These are phyloP conservation scores for Phytophthora pistaciae DNA, from an alignment of 352 stramenopile genomes.

Conservation along the genomic window DNA sequence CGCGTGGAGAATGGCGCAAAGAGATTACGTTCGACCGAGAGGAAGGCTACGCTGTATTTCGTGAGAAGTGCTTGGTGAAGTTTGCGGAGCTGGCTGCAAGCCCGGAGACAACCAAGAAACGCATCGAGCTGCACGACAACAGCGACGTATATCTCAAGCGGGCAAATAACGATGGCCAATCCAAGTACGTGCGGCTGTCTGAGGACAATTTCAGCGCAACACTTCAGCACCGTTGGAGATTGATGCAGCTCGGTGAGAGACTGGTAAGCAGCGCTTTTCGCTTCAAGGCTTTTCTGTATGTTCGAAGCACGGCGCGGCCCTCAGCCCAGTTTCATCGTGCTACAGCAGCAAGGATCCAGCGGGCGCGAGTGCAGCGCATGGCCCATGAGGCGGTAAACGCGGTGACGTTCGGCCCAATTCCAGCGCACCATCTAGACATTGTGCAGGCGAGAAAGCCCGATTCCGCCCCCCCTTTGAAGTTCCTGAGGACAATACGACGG, in stretches of 20 bases:
- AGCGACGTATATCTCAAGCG: conserved; percentile 1
- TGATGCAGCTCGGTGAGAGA: neutral
- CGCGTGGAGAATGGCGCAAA: conserved; percentile 12
- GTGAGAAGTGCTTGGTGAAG: conserved; percentile 10
- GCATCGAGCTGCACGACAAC: neutral
- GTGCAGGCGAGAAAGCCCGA: conserved; percentile 6
- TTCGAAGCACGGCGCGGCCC: neutral
- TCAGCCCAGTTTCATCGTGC: conserved; percentile 12
- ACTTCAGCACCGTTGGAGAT: conserved; percentile 7
- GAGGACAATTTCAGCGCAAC: neutral
- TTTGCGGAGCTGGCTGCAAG: neutral
- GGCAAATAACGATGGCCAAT: conserved; percentile 5
- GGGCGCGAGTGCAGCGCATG: conserved; percentile 3
- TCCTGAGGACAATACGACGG: conserved; percentile 9
- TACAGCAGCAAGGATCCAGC: neutral
- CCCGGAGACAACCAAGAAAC: neutral
- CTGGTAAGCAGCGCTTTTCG: neutral
- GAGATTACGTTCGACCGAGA: conserved; percentile 4
- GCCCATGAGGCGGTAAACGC: conserved; percentile 5
- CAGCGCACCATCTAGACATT: conserved; percentile 9
- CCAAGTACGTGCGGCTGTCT: conserved; percentile 2
- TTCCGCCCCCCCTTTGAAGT: neutral
- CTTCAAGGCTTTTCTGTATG: conserved; percentile 12
- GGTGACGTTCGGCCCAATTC: conserved; percentile 3
- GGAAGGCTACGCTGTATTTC: conserved; percentile 13